phyloP scores from a whole-genome alignment of 2,329 filamentous ascomycete genomes.

The Fusarium liriodendri region DNA sequence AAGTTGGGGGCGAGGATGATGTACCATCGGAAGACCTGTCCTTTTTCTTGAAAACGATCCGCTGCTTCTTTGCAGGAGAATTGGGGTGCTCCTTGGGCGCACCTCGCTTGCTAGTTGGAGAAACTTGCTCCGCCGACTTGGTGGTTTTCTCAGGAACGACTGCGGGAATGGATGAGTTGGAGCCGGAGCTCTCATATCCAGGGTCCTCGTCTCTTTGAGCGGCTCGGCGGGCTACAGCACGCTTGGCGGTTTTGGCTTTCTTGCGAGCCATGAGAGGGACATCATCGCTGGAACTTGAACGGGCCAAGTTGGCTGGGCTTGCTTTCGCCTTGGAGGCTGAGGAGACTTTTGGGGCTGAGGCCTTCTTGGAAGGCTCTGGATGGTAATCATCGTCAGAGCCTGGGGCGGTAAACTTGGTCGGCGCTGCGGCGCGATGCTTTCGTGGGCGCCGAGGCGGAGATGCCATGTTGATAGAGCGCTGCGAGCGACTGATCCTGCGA shows the following conservation, averaged over 20 bases:
- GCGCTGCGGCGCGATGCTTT: not conserved
- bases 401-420: too few relatives aligned
- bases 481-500: not conserved
- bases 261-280: not conserved
- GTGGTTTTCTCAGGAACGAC: not conserved
- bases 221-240: not conserved
- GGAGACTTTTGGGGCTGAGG: not conserved
- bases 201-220: not conserved
- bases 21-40: not conserved
- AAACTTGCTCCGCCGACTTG: not conserved
- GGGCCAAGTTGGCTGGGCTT: not conserved
- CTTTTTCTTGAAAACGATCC: constrained; percentile 8
- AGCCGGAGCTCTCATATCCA: not conserved
- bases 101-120: not conserved
- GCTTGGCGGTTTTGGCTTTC: not conserved
- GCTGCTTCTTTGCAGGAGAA: constrained; percentile 14
- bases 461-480: not conserved
- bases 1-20: not conserved
- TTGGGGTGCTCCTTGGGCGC: not conserved
- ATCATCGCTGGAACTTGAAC: not conserved
- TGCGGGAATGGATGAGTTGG: not conserved
- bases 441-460: not conserved
- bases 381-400: not conserved
- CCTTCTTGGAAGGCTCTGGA: not conserved
- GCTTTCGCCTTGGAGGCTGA: not conserved